phyloP scores from a whole-genome alignment of 2,329 filamentous ascomycete species.

The Cadophora gregata region DNA sequence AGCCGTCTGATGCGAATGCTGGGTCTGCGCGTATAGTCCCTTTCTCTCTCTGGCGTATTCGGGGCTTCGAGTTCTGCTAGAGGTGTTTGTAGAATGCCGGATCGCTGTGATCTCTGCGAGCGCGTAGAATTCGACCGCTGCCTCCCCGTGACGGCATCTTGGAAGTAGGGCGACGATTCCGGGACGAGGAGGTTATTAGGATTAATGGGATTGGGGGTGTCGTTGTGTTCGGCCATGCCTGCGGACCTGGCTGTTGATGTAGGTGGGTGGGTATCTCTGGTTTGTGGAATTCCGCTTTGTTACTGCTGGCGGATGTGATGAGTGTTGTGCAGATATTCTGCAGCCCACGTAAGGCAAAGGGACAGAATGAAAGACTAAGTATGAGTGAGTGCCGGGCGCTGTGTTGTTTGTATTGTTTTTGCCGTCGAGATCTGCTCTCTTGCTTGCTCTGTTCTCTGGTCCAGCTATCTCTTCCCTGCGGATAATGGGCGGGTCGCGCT shows the following conservation, averaged over 20 bases:
- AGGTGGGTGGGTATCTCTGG: background rate
- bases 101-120: conserved; percentile 15
- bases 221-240: conserved; percentile 11
- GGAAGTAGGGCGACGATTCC: conserved; percentile 18
- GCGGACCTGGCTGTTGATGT: background rate
- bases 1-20: conserved; percentile 37
- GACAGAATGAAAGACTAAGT: background rate
- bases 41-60: background rate
- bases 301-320: background rate
- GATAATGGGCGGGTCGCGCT: background rate
- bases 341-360: conserved; percentile 12
- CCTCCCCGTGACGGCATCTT: conserved; percentile 12
- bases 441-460: background rate
- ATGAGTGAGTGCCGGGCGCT: background rate
- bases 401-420: conserved; percentile 5
- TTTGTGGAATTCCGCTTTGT: background rate
- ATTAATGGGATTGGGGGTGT: background rate
- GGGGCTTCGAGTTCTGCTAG: background rate
- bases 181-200: conserved; percentile 22
- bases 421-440: background rate
- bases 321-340: conserved; percentile 8
- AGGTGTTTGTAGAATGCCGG: background rate
- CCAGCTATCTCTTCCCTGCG: background rate
- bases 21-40: conserved; percentile 29
- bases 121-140: conserved; percentile 21